A percentile compares a stretch with the other conserved stretches of the same genome.
These are phyloP conservation scores for Penicillium desertorum DNA, from an alignment of 495 filamentous ascomycete genomes.

Conservation along the genomic window DNA sequence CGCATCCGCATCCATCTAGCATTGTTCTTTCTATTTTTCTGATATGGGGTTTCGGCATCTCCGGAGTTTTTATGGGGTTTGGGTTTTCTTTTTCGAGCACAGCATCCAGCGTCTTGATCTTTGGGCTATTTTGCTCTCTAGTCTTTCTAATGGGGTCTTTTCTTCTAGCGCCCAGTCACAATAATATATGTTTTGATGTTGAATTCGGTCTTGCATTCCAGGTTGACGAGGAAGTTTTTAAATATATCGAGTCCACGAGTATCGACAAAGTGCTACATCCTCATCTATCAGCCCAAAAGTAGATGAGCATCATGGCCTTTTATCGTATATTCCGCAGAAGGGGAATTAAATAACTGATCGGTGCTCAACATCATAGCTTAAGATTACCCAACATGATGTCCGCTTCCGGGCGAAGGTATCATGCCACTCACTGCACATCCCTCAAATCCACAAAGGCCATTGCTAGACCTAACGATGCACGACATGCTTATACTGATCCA, in stretches of 20 bases:
- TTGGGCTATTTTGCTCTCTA: constrained; percentile 6
- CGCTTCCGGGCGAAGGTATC: neutral
- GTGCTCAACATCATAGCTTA: neutral
- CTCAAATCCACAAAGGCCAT: neutral
- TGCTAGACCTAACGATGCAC: constrained; percentile 12
- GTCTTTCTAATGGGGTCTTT: constrained; percentile 14
- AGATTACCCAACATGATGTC: neutral
- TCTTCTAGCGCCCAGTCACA: constrained; percentile 5
- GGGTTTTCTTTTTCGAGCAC: constrained; percentile 17
- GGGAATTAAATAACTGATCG: neutral
- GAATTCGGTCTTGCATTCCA: neutral
- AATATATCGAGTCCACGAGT: neutral
- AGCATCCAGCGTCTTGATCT: constrained; percentile 29
- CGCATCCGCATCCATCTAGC: constrained; percentile 15
- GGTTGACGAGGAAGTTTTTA: no score
- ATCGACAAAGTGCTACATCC: neutral
- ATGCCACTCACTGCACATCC: neutral
- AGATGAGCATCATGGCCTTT: neutral
- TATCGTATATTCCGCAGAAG: neutral
- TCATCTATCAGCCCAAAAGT: neutral
- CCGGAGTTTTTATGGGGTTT: constrained; percentile 28
- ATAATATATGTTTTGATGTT: constrained; percentile 6
- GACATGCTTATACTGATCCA: constrained; percentile 19
- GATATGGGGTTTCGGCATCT: constrained; percentile 32
- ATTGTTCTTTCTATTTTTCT: constrained; percentile 8